Conservation (phyloP, 768 basidiomycete species). For the Boletus sp. region DNA sequence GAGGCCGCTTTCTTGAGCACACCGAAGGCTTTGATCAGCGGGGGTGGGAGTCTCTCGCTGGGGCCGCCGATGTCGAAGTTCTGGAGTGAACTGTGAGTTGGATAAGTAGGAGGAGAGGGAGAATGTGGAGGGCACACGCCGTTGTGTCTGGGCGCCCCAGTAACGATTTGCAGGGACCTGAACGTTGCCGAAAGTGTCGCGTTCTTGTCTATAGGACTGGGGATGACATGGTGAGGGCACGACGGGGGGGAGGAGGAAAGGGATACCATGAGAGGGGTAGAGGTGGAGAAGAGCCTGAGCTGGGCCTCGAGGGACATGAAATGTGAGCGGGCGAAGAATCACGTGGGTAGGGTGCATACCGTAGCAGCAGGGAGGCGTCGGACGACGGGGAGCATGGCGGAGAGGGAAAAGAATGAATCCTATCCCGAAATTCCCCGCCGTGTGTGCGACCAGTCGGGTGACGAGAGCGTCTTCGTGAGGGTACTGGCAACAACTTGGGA, state of each 20-base stretch:
- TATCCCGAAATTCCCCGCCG: slow-evolving; percentile 14
- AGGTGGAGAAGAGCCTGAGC: slow-evolving; percentile 26
- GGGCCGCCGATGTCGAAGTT: slow-evolving; percentile 99
- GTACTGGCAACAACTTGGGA: too few species aligned
- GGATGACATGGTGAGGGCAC: slow-evolving; percentile 27
- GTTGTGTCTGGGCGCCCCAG: slow-evolving; percentile 98
- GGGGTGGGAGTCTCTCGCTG: slow-evolving; percentile 86
- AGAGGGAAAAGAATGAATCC: neutral
- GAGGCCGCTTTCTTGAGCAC: slow-evolving; percentile 97
- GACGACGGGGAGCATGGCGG: slow-evolving; percentile 15
- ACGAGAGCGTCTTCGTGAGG: neutral
- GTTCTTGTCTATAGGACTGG: slow-evolving; percentile 69
- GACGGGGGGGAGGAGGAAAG: neutral
- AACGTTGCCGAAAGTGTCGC: slow-evolving; percentile 94
- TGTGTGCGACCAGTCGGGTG: neutral
- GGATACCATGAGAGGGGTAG: slow-evolving; percentile 37
- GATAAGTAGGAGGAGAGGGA: slow-evolving; percentile 8
- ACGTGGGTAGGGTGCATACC: slow-evolving; percentile 21
- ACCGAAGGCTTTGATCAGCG: slow-evolving; percentile 98
- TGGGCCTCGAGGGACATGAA: neutral
- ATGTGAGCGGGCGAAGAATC: slow-evolving; percentile 10
- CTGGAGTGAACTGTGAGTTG: slow-evolving; percentile 67
- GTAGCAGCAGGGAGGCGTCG: neutral
- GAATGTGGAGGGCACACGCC: slow-evolving; percentile 41
- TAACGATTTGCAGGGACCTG: slow-evolving; percentile 85